Base-by-base conservation (phyloP, 768 basidiomycete species). In the Suillus luteus region DNA sequence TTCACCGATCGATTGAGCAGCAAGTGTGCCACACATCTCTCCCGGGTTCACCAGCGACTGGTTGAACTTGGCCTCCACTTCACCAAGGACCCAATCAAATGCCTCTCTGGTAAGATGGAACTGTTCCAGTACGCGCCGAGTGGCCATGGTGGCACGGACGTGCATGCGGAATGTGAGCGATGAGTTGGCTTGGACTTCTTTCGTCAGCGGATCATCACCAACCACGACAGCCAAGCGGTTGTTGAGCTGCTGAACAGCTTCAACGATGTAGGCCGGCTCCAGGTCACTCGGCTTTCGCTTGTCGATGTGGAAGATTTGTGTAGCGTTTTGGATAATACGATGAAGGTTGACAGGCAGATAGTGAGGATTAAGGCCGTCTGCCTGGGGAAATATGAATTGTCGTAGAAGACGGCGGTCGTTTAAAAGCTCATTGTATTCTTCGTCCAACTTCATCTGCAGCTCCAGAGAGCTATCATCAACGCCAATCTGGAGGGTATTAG, bases 1-100 rank as follows among this genome's bases (percentile, higher is more conserved):
- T 81, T 99, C 97, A 76, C 97, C 97, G 68, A 99, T 99, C 0
- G 97, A 99, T 79, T 99, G 97, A 0, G 97, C 97, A 43, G 96
- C 91, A 24, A 99, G 85, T 0, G 95, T 97, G 51, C 97, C 97
- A 68, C 97, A 99, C 97, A 99, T 99, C 78, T 99, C 97, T 52
- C 96, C 96, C 0, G 97, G 93, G 70, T 97, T 91, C 11, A 86
- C 95, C 2, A 96, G 70, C 3, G 97, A 91, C 68, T 89, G 90
- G 72, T 98, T 96, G 83, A 99, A 99, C 75, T 96, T 95, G 52
- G 93, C 84, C 75, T 99, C 96, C 37, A 99, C 86, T 77, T 99
- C 97, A 66, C 97, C 82, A 58, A 98, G 70, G 1, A 99, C 94
- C 97, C 97, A 99, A 72, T 98, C 95, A 73, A 97, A 99, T 3